These are phyloP conservation scores for Saturnispora dispora DNA, from an alignment of 805 yeast genomes.

Conservation along the genomic window DNA sequence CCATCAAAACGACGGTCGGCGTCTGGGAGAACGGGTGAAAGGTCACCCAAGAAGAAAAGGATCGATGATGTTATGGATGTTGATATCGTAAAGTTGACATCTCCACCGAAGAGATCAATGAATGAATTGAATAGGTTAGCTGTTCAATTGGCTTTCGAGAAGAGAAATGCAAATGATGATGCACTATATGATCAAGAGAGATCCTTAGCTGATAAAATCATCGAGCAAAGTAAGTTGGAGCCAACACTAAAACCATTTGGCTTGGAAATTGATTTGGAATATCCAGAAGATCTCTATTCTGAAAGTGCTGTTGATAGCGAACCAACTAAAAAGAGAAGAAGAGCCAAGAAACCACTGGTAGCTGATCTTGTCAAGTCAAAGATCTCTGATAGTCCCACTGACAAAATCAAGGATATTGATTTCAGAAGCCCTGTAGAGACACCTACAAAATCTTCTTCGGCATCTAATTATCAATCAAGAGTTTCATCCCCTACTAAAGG, in stretches of 20 bases:
- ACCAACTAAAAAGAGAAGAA: neutral
- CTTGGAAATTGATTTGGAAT: constrained; percentile 14
- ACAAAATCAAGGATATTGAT: neutral
- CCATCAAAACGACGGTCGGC: constrained; percentile 3
- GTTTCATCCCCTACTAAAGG: neutral
- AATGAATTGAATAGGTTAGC: constrained; percentile 39
- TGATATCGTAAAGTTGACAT: constrained; percentile 35
- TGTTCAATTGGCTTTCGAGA: constrained; percentile 35
- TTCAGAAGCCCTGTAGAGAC: neutral
- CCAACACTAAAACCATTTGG: constrained; percentile 16
- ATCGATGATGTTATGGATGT: constrained; percentile 15
- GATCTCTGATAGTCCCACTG: neutral
- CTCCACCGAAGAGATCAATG: constrained; percentile 33
- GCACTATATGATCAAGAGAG: constrained; percentile 33
- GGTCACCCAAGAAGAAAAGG: constrained; percentile 32
- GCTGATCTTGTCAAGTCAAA: neutral
- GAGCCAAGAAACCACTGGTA: neutral
- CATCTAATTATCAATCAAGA: neutral
- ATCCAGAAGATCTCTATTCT: constrained; percentile 6
- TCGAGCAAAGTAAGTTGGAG: constrained; percentile 28
- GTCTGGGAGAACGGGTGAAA: constrained; percentile 17
- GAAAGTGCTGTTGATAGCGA: constrained; percentile 1
- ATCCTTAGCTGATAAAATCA: constrained; percentile 39
- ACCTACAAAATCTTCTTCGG: neutral
- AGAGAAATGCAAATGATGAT: constrained; percentile 17